These are phyloP conservation scores for Neohortaea acidophila DNA, from an alignment of 495 filamentous ascomycete species.

Conservation along the genomic window DNA sequence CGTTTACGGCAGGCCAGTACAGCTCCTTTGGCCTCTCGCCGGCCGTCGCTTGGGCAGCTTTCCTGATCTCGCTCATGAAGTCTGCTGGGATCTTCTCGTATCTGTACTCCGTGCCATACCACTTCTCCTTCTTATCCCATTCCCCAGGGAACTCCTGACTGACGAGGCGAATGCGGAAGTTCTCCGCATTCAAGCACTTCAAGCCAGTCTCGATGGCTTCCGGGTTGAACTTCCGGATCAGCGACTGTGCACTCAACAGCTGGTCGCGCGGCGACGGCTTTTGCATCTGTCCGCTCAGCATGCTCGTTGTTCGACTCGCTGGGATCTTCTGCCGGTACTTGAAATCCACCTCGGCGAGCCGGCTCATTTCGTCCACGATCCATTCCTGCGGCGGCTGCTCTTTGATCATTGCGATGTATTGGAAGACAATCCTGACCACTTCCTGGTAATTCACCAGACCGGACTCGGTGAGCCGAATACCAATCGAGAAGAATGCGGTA, in stretches of 20 bases:
- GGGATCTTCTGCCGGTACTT: slow-evolving; percentile 85
- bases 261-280: slow-evolving; percentile 70
- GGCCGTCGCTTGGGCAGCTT: slow-evolving; percentile 42
- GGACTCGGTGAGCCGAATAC: slow-evolving; percentile 72
- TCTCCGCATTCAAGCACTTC: slow-evolving; percentile 65
- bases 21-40: slow-evolving; percentile 50
- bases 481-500: slow-evolving; percentile 65
- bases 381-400: slow-evolving; percentile 73
- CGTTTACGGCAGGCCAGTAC: slow-evolving; percentile 82
- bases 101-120: slow-evolving; percentile 95
- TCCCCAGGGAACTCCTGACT: slow-evolving; percentile 67
- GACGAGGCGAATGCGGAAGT: slow-evolving; percentile 70
- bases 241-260: slow-evolving; percentile 60
- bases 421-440: slow-evolving; percentile 74
- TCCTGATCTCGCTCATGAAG: slow-evolving; percentile 51
- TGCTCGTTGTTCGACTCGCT: slow-evolving; percentile 74
- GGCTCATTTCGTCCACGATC: slow-evolving; percentile 85
- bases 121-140: slow-evolving; percentile 84
- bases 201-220: slow-evolving; percentile 61
- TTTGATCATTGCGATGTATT: slow-evolving; percentile 80
- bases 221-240: slow-evolving; percentile 64
- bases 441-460: slow-evolving; percentile 74
- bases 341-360: slow-evolving; percentile 83
- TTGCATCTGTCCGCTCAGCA: slow-evolving; percentile 73
- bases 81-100: slow-evolving; percentile 65